Evolutionary conservation across 169 alveolate species (phyloP).

Genomic region (Theileria annulata): DNA sequence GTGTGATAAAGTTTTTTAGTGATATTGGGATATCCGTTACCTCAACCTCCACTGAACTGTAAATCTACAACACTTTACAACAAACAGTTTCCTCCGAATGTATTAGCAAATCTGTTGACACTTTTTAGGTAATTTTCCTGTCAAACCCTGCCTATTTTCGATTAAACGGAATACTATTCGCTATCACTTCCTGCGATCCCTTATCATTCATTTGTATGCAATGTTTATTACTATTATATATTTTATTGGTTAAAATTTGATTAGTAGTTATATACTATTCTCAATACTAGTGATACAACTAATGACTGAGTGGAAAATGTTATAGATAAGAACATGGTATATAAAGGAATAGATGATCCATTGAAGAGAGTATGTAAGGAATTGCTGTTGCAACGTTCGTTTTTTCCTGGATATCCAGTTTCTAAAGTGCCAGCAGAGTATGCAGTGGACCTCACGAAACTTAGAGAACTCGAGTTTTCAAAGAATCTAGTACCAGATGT

Average conservation of each 20-base stretch:
- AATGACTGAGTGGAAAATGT: background rate
- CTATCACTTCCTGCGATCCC: slow-evolving; percentile 67
- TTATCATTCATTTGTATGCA: slow-evolving; percentile 58
- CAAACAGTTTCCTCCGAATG: slow-evolving; percentile 35
- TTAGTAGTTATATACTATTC: too few relatives aligned
- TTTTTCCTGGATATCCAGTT: slow-evolving; percentile 67
- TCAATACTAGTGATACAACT: background rate
- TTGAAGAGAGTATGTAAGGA: slow-evolving; percentile 38
- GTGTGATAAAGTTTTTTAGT: slow-evolving; percentile 7
- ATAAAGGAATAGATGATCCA: slow-evolving; percentile 47
- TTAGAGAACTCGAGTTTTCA: slow-evolving; percentile 63
- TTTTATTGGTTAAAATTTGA: too few relatives aligned
- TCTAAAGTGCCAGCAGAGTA: slow-evolving; percentile 63
- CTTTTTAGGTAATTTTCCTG: slow-evolving; percentile 25
- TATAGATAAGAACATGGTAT: slow-evolving; percentile 64
- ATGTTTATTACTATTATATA: background rate
- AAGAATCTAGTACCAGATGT: slow-evolving; percentile 55
- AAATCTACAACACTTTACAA: slow-evolving; percentile 13
- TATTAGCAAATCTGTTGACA: background rate
- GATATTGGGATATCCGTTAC: slow-evolving; percentile 57
- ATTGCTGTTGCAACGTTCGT: slow-evolving; percentile 58
- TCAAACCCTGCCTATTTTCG: slow-evolving; percentile 64
- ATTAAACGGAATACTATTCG: slow-evolving; percentile 52
- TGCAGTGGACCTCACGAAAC: slow-evolving; percentile 55
- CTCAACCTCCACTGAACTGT: slow-evolving; percentile 68